phyloP scores from a whole-genome alignment of 768 basidiomycete species.

The Termitomyces sp. region DNA sequence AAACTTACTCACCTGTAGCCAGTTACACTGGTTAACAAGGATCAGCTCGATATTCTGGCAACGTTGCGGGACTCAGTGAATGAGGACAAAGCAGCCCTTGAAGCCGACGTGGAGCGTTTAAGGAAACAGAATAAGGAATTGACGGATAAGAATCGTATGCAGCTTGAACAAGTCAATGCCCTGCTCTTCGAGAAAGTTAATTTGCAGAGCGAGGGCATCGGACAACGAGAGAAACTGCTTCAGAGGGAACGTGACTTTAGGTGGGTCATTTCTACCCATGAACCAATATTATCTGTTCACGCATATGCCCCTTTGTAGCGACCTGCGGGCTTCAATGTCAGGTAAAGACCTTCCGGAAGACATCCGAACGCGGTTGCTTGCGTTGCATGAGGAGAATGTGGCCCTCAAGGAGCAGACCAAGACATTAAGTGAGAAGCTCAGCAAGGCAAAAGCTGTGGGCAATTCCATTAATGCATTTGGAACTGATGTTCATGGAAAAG shows the following conservation, averaged over 20 bases:
- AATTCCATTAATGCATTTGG: background rate
- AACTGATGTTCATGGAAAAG: background rate
- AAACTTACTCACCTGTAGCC: background rate
- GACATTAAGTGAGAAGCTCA: slow-evolving; percentile 68
- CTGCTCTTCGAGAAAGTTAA: slow-evolving; percentile 90
- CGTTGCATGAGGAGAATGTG: slow-evolving; percentile 74
- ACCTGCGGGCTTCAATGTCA: slow-evolving; percentile 69
- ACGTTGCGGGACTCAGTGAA: slow-evolving; percentile 84
- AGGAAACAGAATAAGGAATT: slow-evolving; percentile 67
- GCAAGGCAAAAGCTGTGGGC: slow-evolving; percentile 70
- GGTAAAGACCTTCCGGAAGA: slow-evolving; percentile 82
- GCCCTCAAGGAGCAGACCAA: slow-evolving; percentile 66
- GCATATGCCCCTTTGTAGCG: slow-evolving; percentile 35
- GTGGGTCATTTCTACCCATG: slow-evolving; percentile 29
- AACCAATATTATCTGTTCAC: background rate
- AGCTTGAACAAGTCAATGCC: slow-evolving; percentile 80
- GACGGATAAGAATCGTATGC: slow-evolving; percentile 82
- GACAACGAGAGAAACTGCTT: slow-evolving; percentile 81
- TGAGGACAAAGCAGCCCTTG: slow-evolving; percentile 77
- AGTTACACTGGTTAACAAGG: slow-evolving; percentile 92
- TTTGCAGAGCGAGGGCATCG: slow-evolving; percentile 86
- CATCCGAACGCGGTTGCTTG: slow-evolving; percentile 66
- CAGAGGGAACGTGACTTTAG: slow-evolving; percentile 84
- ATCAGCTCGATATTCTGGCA: slow-evolving; percentile 86
- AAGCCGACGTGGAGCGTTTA: slow-evolving; percentile 59